These are phyloP conservation scores for Cantharellus anzutake DNA, from an alignment of 768 basidiomycete species.

Conservation along the genomic window DNA sequence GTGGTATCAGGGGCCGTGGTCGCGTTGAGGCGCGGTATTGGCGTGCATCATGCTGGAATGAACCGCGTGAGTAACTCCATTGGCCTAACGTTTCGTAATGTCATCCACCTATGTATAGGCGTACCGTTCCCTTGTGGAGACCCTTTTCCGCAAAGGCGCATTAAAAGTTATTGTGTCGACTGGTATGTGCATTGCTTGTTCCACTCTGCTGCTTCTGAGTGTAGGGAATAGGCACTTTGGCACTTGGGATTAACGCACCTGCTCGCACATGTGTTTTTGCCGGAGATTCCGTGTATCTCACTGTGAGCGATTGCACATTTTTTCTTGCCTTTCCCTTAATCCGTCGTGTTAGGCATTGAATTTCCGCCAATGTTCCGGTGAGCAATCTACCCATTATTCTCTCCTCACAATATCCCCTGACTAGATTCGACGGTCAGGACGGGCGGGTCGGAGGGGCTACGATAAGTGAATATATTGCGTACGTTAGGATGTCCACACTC, in stretches of 20 bases:
- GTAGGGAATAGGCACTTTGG: conserved; percentile 27
- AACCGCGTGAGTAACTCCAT: conserved; percentile 37
- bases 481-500: background rate
- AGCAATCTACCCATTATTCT: no score
- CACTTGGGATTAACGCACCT: conserved; percentile 59
- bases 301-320: conserved; percentile 28
- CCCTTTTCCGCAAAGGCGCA: conserved; percentile 42
- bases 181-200: no score
- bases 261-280: conserved; percentile 45
- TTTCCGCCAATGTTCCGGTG: no score
- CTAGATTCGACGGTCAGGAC: no score
- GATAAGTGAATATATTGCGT: no score
- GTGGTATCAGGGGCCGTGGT: conserved; percentile 26
- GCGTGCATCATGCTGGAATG: conserved; percentile 55
- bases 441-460: no score
- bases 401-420: no score
- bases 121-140: conserved; percentile 10
- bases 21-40: conserved; percentile 40
- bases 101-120: background rate
- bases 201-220: no score
- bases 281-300: conserved; percentile 40
- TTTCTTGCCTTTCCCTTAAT: conserved; percentile 5
- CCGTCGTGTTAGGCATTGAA: no score
- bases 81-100: conserved; percentile 30
- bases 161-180: conserved; percentile 46